Percentiles rank a stretch among this genome's conserved stretches.
These are phyloP conservation scores for Solanum dulcamara DNA, from an alignment of 257 asterid species.

Conservation along the genomic window DNA sequence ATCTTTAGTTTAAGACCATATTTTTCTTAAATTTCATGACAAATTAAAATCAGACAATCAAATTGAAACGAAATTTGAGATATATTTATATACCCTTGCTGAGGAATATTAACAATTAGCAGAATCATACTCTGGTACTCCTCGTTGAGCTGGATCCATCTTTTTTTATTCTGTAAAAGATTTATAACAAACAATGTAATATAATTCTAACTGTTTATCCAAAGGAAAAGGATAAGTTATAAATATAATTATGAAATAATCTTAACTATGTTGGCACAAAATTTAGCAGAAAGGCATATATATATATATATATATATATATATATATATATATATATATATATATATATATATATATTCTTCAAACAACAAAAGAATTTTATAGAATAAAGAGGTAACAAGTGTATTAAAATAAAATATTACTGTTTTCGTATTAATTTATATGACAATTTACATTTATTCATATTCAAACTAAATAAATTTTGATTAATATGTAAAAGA, in stretches of 20 bases:
- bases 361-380: not conserved
- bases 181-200: not conserved
- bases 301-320: too few species aligned
- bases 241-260: not conserved
- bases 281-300: not conserved
- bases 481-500: not conserved
- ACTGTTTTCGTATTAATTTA: not conserved
- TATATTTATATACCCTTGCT: not conserved
- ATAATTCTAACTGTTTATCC: not conserved
- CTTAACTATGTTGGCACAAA: not conserved
- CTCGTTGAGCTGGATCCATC: too few species aligned
- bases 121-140: too few species aligned
- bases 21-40: too few species aligned
- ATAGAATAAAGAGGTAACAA: not conserved
- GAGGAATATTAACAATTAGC: not conserved
- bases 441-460: not conserved
- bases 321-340: too few species aligned
- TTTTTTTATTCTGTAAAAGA: too few species aligned
- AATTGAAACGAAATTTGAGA: too few species aligned
- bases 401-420: not conserved
- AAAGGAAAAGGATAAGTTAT: not conserved
- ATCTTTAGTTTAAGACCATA: too few species aligned
- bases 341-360: too few species aligned
- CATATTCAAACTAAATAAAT: not conserved
- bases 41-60: too few species aligned